Evolutionary conservation across 2,329 filamentous ascomycete genomes (phyloP).

Genomic region (Exophiala viscosa): DNA sequence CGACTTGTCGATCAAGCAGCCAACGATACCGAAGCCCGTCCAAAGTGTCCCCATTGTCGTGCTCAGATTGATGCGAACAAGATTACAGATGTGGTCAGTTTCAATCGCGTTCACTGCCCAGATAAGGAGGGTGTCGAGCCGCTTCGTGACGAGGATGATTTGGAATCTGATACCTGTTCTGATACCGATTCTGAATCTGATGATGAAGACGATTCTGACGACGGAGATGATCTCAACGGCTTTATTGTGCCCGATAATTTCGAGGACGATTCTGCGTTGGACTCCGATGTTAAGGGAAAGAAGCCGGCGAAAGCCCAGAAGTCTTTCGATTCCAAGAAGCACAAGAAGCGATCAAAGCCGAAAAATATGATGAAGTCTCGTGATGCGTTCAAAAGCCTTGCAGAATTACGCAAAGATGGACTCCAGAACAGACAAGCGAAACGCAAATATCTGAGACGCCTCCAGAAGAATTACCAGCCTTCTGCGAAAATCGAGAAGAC

Average conservation of each 20-base stretch:
- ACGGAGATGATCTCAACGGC: constrained; percentile 46
- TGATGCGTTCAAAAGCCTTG: constrained; percentile 47
- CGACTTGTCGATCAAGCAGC: constrained; percentile 62
- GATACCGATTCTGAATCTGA: constrained; percentile 27
- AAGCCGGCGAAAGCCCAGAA: constrained; percentile 5
- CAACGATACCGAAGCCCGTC: constrained; percentile 56
- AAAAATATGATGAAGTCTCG: constrained; percentile 46
- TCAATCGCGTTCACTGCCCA: constrained; percentile 68
- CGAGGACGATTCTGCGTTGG: constrained; percentile 34
- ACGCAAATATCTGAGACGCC: constrained; percentile 64
- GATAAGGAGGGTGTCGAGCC: constrained; percentile 43
- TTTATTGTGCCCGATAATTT: constrained; percentile 52
- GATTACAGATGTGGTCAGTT: constrained; percentile 69
- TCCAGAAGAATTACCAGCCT: constrained; percentile 65
- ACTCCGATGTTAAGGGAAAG: constrained; percentile 25
- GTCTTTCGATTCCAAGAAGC: constrained; percentile 26
- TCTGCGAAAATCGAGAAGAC: constrained; percentile 73
- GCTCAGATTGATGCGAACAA: constrained; percentile 62
- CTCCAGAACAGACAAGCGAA: constrained; percentile 62
- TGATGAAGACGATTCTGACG: constrained; percentile 37
- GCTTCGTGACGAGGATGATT: constrained; percentile 39
- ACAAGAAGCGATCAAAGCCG: constrained; percentile 38
- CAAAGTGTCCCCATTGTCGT: constrained; percentile 75
- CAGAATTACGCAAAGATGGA: constrained; percentile 65
- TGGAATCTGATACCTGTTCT: constrained; percentile 27